Base-by-base conservation (phyloP, 495 filamentous ascomycete species). In the Apiosordaria backusii region DNA sequence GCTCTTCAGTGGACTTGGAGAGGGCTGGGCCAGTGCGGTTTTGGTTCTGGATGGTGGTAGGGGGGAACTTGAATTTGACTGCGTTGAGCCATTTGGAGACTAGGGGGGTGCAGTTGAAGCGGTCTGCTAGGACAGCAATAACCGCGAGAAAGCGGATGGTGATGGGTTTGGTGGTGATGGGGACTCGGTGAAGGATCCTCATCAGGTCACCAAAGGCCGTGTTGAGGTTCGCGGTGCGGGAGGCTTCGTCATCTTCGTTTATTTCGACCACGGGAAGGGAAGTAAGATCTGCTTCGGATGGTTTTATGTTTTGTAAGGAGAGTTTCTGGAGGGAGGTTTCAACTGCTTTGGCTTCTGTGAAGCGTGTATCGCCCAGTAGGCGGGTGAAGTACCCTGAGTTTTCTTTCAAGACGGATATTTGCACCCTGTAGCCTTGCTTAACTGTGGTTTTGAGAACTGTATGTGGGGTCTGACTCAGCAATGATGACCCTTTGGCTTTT, bases 71-170 rank as follows among this genome's bases (percentile, higher is more conserved):
- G 67, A 57, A 82, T 62, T 79, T 81, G 65, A 81, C 76, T 4
- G 60, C 59, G 23, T 62, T 78, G 2, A 89, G 65, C 67, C 82
- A 85, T 52, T 71, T 75, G 1, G 79, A 72, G 4, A 90, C 76
- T 2, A 75, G 69, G 45, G 79, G 60, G 2, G 83, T 64, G 66
- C 83, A 85, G 68, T 86, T 84, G 70, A 90, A 89, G 50, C 86
- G 80, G 70, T 91, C 89, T 1, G 87, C 88, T 25, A 90, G 77
- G n/a, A 90, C 78, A 16, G 85, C 83, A 24, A 91, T 76, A n/a
- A 86, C 83, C 10, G 87, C 83, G 7, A 90, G 74, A 61, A 85
- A 84, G 6, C 78, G 69, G 67, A 89, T 78, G 13, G 83, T 75
- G 19, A 76, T 57, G 55, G 75, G 76, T 52, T 75, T 76, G 23